phyloP scores from a whole-genome alignment of 75 land plant species.

The Sequoiadendron giganteum region DNA sequence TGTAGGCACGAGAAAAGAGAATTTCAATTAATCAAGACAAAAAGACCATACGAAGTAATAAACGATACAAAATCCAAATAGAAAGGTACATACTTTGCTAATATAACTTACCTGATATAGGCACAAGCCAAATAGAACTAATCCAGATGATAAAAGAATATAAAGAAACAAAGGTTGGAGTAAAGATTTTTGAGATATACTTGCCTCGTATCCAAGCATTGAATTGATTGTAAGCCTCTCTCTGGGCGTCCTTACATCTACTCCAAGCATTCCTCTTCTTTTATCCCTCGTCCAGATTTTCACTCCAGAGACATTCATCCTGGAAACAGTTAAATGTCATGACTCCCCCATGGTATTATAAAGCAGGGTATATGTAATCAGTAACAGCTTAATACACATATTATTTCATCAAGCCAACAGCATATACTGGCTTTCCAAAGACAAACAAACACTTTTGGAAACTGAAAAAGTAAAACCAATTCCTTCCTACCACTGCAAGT shows the following conservation, averaged over 20 bases:
- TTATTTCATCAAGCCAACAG: background rate
- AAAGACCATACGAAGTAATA: too few species aligned
- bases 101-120: too few species aligned
- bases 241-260: background rate
- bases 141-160: too few species aligned
- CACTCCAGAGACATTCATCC: too few species aligned
- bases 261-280: background rate
- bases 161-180: too few species aligned
- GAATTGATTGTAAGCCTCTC: background rate
- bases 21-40: too few species aligned
- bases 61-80: too few species aligned
- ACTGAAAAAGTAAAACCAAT: background rate
- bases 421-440: background rate
- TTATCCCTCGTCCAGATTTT: background rate
- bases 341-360: background rate
- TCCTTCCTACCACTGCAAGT: background rate
- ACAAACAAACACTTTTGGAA: background rate
- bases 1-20: too few species aligned
- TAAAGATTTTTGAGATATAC: too few species aligned
- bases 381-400: background rate
- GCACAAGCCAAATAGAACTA: too few species aligned
- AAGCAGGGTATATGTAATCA: background rate
- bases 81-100: too few species aligned
- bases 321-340: too few species aligned
- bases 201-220: background rate